A percentile compares a stretch with the other conserved stretches of the same genome.
Evolutionary conservation across 805 yeast genomes (phyloP).

Genomic region (Candida alai): DNA sequence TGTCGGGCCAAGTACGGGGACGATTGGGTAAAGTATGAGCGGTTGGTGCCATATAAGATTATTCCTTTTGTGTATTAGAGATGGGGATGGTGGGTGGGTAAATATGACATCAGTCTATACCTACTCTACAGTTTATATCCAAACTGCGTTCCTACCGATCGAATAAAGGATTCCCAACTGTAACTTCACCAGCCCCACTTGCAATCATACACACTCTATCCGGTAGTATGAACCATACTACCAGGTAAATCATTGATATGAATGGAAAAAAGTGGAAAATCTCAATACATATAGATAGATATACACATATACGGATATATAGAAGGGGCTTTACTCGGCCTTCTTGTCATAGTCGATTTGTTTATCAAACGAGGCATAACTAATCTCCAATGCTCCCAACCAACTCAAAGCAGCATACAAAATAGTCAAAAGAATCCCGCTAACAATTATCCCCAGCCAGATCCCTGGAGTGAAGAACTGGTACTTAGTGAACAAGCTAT

Average conservation of each 20-base stretch:
- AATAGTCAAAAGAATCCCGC: conserved; percentile 54
- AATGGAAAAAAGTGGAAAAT: too few species aligned
- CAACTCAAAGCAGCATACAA: conserved; percentile 64
- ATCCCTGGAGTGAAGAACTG: conserved; percentile 78
- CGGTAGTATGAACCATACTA: too few species aligned
- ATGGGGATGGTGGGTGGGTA: too few species aligned
- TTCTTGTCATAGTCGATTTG: conserved; percentile 52
- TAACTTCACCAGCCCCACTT: too few species aligned
- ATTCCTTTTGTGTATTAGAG: conserved; percentile 81
- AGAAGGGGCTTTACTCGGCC: conserved; percentile 23
- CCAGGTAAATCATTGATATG: too few species aligned
- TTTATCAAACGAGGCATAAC: conserved; percentile 80
- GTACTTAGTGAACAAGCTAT: conserved; percentile 57
- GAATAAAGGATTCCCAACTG: too few species aligned
- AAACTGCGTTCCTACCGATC: too few species aligned
- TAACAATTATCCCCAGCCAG: conserved; percentile 68
- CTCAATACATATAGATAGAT: background rate
- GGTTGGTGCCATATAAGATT: conserved; percentile 80
- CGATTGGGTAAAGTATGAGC: conserved; percentile 81
- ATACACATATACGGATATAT: background rate
- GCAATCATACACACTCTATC: too few species aligned
- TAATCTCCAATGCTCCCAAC: conserved; percentile 67
- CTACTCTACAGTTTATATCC: too few species aligned
- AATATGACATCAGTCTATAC: background rate
- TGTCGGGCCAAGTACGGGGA: conserved; percentile 83